Evolutionary conservation across 202 grass and related monocot genomes (phyloP), one percentile per base, ranked within the genome.

Genomic region (Setaria italica): DNA sequence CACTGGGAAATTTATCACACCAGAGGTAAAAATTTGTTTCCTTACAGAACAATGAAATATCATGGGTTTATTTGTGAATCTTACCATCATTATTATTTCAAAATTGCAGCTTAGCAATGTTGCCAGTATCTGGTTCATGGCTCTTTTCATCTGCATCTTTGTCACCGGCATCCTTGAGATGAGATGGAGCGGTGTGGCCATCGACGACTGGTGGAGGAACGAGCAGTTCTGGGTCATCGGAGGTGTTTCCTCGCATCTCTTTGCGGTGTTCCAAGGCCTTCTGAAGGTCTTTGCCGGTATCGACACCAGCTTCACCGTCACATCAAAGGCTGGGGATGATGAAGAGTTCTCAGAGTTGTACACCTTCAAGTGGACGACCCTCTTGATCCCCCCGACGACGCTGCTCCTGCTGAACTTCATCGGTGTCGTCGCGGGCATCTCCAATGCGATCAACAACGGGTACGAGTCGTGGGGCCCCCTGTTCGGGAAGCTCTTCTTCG

Each of bases 141-240:
- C 94, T 0, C 94, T 97, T 72, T 97, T 97, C 81, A 89, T 97
- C 47, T 97, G 94, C 53, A 97, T 97, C 67, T 88, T 89, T 85
- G 77, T 88, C 4, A 97, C 94, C 6, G 87, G 91, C n/a, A 97
- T 97, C 50, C 88, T 97, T 17, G 94, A 97, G 82, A 97, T 97
- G 94, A 97, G 94, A 85, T 97, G 94, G 94, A 94, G 91, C 85
- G 88, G 86, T 16, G 91, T 97, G 45, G 88, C 85, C 37, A 92
- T 97, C 3, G 89, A 92, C 21, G 92, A 97, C 48, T 97, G 94
- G 94, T 97, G 94, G 94, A 94, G 94, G 39, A 97, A 97, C 0
- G 94, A 97, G 72, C 94, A 97, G 84, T 97, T 97, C 67, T 97
- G 94, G 94, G 94, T 97, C 32, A 97, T 97, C 20, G 94, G 94